Percentiles rank a stretch among this genome's conserved stretches.
Conservation (phyloP, 805 yeast genomes). For the Aciculoconidium aculeatum region DNA sequence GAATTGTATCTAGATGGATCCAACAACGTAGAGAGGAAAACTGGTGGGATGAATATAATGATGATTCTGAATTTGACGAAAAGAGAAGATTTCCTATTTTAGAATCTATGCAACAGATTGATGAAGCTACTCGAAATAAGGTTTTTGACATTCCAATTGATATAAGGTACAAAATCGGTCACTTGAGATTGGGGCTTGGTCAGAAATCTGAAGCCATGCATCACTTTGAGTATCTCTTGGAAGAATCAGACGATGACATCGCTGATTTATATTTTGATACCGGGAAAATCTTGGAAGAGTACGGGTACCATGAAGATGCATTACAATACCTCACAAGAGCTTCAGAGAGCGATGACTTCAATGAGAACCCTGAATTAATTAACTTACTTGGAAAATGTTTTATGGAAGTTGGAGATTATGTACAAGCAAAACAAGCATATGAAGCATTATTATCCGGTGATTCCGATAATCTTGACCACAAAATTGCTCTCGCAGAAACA, state of each 20-base stretch:
- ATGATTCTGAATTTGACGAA: slow-evolving; percentile 81
- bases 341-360: slow-evolving; percentile 47
- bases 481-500: slow-evolving; percentile 77
- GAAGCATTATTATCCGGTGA: slow-evolving; percentile 46
- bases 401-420: slow-evolving; percentile 64
- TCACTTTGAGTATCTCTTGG: slow-evolving; percentile 59
- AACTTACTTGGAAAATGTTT: slow-evolving; percentile 70
- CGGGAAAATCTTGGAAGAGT: slow-evolving; percentile 65
- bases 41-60: slow-evolving; percentile 59
- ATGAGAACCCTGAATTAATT: slow-evolving; percentile 43
- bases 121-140: slow-evolving; percentile 13
- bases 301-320: slow-evolving; percentile 72
- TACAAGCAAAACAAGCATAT: slow-evolving; percentile 57
- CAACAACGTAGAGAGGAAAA: slow-evolving; percentile 58
- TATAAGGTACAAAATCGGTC: slow-evolving; percentile 75
- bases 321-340: slow-evolving; percentile 57
- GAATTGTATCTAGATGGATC: slow-evolving; percentile 77
- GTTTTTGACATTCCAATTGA: slow-evolving; percentile 68
- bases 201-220: slow-evolving; percentile 62
- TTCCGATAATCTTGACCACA: slow-evolving; percentile 64
- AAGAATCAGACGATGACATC: slow-evolving; percentile 53
- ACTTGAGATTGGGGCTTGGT: slow-evolving; percentile 60
- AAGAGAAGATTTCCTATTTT: slow-evolving; percentile 49
- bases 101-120: slow-evolving; percentile 18
- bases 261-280: slow-evolving; percentile 73